A percentile compares a stretch with the other conserved stretches of the same genome.
Evolutionary conservation across 2,329 filamentous ascomycete species (phyloP).

Genomic region (Pseudofabraea citricarpa): DNA sequence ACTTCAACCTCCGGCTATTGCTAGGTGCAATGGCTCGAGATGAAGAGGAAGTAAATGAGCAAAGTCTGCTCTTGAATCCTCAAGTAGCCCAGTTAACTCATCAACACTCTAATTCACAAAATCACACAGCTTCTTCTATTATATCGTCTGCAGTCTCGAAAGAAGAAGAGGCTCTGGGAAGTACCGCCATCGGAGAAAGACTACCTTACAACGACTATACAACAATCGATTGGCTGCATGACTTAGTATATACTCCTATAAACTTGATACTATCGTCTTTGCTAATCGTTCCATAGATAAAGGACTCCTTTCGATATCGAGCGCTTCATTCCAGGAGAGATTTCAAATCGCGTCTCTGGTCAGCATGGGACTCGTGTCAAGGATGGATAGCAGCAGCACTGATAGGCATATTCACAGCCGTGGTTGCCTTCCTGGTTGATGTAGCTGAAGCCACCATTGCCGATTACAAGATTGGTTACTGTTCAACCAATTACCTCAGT

Average conservation of each 20-base stretch:
- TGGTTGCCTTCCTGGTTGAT: conserved; percentile 51
- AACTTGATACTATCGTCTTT: not conserved
- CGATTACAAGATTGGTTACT: conserved; percentile 55
- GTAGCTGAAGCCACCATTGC: conserved; percentile 47
- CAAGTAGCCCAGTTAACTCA: conserved; percentile 7
- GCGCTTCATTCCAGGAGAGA: conserved; percentile 37
- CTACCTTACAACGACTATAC: conserved; percentile 57
- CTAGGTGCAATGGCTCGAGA: conserved; percentile 16
- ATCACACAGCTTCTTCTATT: conserved; percentile 14
- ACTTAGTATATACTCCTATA: conserved; percentile 35
- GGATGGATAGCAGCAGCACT: conserved; percentile 51
- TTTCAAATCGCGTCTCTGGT: conserved; percentile 33
- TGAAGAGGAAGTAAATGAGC: conserved; percentile 18
- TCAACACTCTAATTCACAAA: too few species aligned
- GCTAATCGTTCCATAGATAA: conserved; percentile 34
- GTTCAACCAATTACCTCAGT: conserved; percentile 37
- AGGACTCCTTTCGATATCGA: conserved; percentile 50
- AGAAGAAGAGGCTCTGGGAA: conserved; percentile 41
- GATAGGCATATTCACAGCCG: conserved; percentile 49
- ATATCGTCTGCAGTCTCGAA: conserved; percentile 34
- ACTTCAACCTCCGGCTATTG: too few species aligned
- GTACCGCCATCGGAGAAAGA: conserved; percentile 46
- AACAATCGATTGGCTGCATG: conserved; percentile 59
- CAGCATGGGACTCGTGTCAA: conserved; percentile 43
- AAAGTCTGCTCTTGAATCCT: conserved; percentile 13